phyloP scores from a whole-genome alignment of 1,284 basidiomycete genomes.

The Anthracocystis panici-leucophaei region DNA sequence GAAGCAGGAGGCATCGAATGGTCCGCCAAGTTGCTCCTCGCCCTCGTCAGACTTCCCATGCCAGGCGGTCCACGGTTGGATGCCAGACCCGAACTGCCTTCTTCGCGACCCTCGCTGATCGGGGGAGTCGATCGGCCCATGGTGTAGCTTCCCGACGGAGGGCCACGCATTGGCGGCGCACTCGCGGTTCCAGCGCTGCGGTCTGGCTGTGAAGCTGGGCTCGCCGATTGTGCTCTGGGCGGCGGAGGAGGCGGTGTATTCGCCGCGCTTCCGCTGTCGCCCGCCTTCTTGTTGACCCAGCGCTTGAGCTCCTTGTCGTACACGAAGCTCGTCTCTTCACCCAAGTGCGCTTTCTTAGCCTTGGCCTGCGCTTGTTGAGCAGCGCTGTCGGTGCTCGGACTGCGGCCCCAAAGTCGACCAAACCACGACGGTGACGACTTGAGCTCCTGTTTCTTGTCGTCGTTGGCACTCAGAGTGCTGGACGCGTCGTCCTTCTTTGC shows the following conservation, averaged over 20 bases:
- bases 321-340: constrained; percentile 90
- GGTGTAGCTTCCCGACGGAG: constrained; percentile 25
- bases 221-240: constrained; percentile 54
- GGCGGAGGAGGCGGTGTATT: constrained; percentile 62
- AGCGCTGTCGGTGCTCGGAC: constrained; percentile 68
- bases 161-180: constrained; percentile 42
- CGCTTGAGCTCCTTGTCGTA: constrained; percentile 94
- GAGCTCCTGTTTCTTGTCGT: constrained; percentile 52
- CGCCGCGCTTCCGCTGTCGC: constrained; percentile 55
- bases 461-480: constrained; percentile 16
- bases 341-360: constrained; percentile 80
- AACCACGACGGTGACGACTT: constrained; percentile 76
- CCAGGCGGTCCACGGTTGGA: constrained; percentile 24
- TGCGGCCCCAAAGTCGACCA: constrained; percentile 73
- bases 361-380: constrained; percentile 59
- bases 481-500: constrained; percentile 19
- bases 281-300: constrained; percentile 92
- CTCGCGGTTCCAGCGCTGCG: constrained; percentile 31
- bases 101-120: constrained; percentile 44
- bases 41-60: constrained; percentile 33
- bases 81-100: constrained; percentile 36
- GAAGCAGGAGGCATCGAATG: constrained; percentile 57
- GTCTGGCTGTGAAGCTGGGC: constrained; percentile 56
- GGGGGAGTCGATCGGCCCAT: constrained; percentile 44
- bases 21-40: constrained; percentile 61